These are phyloP conservation scores for Bothia castanella DNA, from an alignment of 1,284 basidiomycete genomes.

Conservation along the genomic window DNA sequence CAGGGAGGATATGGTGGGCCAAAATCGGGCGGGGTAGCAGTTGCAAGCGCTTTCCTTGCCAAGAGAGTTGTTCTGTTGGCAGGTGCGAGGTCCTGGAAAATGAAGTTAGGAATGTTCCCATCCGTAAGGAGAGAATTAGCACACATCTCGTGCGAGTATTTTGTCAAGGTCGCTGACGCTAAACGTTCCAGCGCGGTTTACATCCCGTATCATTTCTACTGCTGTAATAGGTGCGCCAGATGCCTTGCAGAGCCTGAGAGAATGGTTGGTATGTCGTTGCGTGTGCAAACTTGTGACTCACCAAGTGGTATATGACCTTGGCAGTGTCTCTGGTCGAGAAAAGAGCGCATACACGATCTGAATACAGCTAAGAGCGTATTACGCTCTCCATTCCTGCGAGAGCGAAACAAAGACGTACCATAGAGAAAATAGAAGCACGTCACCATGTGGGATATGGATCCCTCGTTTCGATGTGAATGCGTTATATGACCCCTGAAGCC, in stretches of 20 bases:
- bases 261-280: neutral
- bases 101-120: slow-evolving; percentile 7
- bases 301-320: slow-evolving; percentile 74
- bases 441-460: slow-evolving; percentile 80
- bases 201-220: slow-evolving; percentile 58
- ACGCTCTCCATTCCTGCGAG: neutral
- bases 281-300: slow-evolving; percentile 33
- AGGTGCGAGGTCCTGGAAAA: slow-evolving; percentile 39
- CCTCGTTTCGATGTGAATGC: slow-evolving; percentile 62
- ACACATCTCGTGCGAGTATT: slow-evolving; percentile 48
- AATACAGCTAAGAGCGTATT: slow-evolving; percentile 54
- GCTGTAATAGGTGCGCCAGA: slow-evolving; percentile 61
- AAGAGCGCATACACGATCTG: slow-evolving; percentile 90
- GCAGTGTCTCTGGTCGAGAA: slow-evolving; percentile 78
- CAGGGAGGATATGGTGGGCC: slow-evolving; percentile 60
- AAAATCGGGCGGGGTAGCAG: slow-evolving; percentile 38
- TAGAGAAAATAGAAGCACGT: slow-evolving; percentile 77
- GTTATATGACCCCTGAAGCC: slow-evolving; percentile 83
- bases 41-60: slow-evolving; percentile 34
- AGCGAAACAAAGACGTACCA: slow-evolving; percentile 44
- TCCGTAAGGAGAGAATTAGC: slow-evolving; percentile 22
- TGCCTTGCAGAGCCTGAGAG: slow-evolving; percentile 56
- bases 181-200: slow-evolving; percentile 57
- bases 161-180: slow-evolving; percentile 54
- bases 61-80: slow-evolving; percentile 39